phyloP scores from a whole-genome alignment of 2,329 filamentous ascomycete species.

The Trichoderma harzianum region DNA sequence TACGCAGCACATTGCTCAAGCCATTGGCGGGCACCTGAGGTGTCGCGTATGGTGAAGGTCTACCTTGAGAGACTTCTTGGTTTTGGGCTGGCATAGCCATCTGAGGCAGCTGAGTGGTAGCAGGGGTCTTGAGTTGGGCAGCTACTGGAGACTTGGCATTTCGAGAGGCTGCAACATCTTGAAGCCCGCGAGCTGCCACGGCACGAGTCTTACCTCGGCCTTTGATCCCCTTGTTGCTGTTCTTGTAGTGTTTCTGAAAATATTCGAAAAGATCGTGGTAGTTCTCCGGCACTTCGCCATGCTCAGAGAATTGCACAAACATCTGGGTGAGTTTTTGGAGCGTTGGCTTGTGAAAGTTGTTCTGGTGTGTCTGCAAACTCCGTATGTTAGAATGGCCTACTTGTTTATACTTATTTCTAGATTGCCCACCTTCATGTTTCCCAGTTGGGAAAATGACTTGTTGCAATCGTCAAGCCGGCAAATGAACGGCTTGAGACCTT shows the following conservation, averaged over 20 bases:
- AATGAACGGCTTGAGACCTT: slow-evolving; percentile 71
- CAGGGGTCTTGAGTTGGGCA: slow-evolving; percentile 17
- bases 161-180: slow-evolving; percentile 24
- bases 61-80: slow-evolving; percentile 29
- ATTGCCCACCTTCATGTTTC: slow-evolving; percentile 83
- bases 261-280: slow-evolving; percentile 81
- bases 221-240: slow-evolving; percentile 98
- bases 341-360: slow-evolving; percentile 82
- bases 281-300: slow-evolving; percentile 52
- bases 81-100: slow-evolving; percentile 30
- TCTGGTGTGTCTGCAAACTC: slow-evolving; percentile 71
- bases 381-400: not conserved
- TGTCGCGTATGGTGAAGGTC: slow-evolving; percentile 34
- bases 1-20: slow-evolving; percentile 30
- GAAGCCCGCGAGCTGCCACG: slow-evolving; percentile 43
- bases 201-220: slow-evolving; percentile 83
- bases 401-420: slow-evolving; percentile 19
- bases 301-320: slow-evolving; percentile 64
- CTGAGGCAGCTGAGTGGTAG: slow-evolving; percentile 25
- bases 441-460: slow-evolving; percentile 85
- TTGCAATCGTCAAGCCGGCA: slow-evolving; percentile 81
- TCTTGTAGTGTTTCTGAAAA: slow-evolving; percentile 87
- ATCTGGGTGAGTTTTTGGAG: slow-evolving; percentile 66
- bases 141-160: slow-evolving; percentile 22
- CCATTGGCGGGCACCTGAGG: slow-evolving; percentile 27